These are phyloP conservation scores for Niveomyces coronatus DNA, from an alignment of 2,329 filamentous ascomycete genomes.

Conservation along the genomic window DNA sequence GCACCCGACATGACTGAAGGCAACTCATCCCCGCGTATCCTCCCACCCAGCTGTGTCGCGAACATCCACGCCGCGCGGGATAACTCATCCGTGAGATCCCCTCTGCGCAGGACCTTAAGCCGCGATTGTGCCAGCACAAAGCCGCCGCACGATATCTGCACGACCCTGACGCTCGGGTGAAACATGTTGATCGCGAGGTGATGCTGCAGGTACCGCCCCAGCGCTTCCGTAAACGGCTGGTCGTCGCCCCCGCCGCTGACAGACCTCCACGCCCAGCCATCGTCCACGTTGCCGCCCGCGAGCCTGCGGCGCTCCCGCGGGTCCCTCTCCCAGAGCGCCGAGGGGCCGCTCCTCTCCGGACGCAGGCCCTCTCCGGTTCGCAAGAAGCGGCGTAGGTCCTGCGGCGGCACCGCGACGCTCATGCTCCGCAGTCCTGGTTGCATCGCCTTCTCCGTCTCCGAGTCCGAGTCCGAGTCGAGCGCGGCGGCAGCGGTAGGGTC, in stretches of 20 bases:
- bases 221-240: slow-evolving; percentile 37
- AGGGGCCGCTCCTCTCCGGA: slow-evolving; percentile 5
- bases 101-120: slow-evolving; percentile 34
- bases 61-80: slow-evolving; percentile 28
- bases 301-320: slow-evolving; percentile 31
- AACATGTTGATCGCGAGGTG: slow-evolving; percentile 46
- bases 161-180: slow-evolving; percentile 42
- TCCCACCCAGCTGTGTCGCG: slow-evolving; percentile 25
- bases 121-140: slow-evolving; percentile 44
- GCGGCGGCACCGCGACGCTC: slow-evolving; percentile 40
- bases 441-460: slow-evolving; percentile 10
- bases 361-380: slow-evolving; percentile 25
- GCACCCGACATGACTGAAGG: slow-evolving; percentile 16
- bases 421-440: slow-evolving; percentile 30
- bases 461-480: slow-evolving; percentile 12
- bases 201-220: slow-evolving; percentile 38
- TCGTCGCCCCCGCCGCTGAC: slow-evolving; percentile 12
- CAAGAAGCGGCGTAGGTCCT: slow-evolving; percentile 37
- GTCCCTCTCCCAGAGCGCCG: slow-evolving; percentile 22
- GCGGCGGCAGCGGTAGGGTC: no score
- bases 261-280: slow-evolving; percentile 43
- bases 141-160: slow-evolving; percentile 44
- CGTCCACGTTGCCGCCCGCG: slow-evolving; percentile 36
- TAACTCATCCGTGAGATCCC: slow-evolving; percentile 20
- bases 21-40: slow-evolving; percentile 19